Evolutionary conservation across 192 early-diverging fungal genomes (phyloP), one percentile per base, ranked within the genome.

Genomic region (Funneliformis mosseae): DNA sequence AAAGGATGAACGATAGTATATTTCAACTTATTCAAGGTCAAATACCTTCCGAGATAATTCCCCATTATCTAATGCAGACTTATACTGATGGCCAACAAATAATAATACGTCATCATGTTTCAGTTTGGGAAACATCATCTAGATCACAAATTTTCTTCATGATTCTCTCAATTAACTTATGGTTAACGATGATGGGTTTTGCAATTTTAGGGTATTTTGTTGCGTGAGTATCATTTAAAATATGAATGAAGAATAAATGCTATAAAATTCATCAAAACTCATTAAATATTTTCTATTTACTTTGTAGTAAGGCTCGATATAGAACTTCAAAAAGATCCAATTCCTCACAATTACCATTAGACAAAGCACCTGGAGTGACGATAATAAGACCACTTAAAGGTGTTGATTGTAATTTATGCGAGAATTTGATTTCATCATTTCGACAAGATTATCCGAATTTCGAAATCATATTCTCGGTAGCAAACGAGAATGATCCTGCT

Each of bases 351-450:
- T 79, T 86, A 76, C 76, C 84, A 25, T 74, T 80, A 25, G 67
- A 81, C 42, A 66, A 88, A 60, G 86, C 81, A 48, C 95, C 95
- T 1, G 93, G 92, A 8, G 97, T 99, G 23, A 91, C 98, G 1
- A 95, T 99, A 76, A 89, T 99, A 79, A 89, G 97, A 7, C 98
- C 98, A 8, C 84, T 99, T 5, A 98, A 98, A 81, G 98, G 98
- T 25, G 78, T 97, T 25, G 98, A 99, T 82, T 83, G 86, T 70
- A 93, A 96, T 83, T 84, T 98, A 84, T 83, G 85, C 23, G 92
- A 90, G 33, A 98, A 97, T 78, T 86, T 99, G 28, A 86, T 86
- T 38, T 96, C 96, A 16, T 92, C 94, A 39, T 97, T 99, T 84
- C 70, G 81, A n/a, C 96, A 97, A 74, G 85, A 91, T 43, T 99